Percentiles rank a stretch among this genome's conserved stretches.
These are phyloP conservation scores for Suhomyces bokatorum DNA, from an alignment of 1,139 yeast species.

Conservation along the genomic window DNA sequence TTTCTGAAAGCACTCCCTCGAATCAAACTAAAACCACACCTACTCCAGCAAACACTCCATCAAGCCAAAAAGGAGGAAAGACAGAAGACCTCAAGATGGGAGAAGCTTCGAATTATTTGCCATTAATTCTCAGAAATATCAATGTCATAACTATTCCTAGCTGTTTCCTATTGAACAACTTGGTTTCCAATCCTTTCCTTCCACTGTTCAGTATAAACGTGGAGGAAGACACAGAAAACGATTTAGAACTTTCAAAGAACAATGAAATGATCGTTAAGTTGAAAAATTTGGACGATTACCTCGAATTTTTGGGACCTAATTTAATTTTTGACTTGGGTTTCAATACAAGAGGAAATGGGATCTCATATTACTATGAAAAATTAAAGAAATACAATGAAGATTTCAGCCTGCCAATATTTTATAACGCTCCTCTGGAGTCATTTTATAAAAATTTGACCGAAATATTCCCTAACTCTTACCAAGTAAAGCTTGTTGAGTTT, in stretches of 20 bases:
- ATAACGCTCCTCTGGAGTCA: slow-evolving; percentile 6
- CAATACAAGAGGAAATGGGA: slow-evolving; percentile 18
- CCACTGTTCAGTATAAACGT: slow-evolving; percentile 37
- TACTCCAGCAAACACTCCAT: slow-evolving; percentile 6
- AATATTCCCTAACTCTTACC: slow-evolving; percentile 38
- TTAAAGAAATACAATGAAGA: background rate
- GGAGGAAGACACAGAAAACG: slow-evolving; percentile 37
- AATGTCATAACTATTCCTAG: slow-evolving; percentile 62
- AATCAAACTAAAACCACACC: slow-evolving; percentile 5
- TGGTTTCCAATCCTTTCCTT: slow-evolving; percentile 13
- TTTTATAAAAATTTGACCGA: slow-evolving; percentile 17
- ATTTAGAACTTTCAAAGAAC: slow-evolving; percentile 31
- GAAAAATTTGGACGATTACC: slow-evolving; percentile 34
- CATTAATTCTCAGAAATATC: slow-evolving; percentile 62
- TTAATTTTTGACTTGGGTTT: slow-evolving; percentile 42
- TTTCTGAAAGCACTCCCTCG: slow-evolving; percentile 2
- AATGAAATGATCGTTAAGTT: slow-evolving; percentile 32
- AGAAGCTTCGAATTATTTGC: slow-evolving; percentile 56
- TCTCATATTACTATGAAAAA: slow-evolving; percentile 11
- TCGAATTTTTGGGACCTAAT: slow-evolving; percentile 35
- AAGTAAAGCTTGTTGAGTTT: slow-evolving; percentile 35
- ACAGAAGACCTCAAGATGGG: slow-evolving; percentile 16
- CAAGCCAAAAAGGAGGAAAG: slow-evolving; percentile 7
- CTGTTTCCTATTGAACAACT: slow-evolving; percentile 41
- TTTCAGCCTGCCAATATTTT: slow-evolving; percentile 7